These are phyloP conservation scores for Plantago coronopus DNA, from an alignment of 305 asterid genomes.

Conservation along the genomic window DNA sequence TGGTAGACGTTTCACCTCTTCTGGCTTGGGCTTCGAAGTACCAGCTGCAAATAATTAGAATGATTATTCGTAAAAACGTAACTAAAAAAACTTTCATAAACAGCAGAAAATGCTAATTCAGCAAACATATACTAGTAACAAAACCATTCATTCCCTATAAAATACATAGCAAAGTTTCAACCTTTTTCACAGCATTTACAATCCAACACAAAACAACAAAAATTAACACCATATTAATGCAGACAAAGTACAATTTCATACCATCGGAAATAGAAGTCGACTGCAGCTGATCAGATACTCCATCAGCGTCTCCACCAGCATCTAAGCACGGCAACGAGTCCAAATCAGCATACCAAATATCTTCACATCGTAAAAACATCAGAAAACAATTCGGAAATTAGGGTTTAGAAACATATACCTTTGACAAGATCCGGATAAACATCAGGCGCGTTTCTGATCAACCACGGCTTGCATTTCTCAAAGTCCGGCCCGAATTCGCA, in stretches of 20 bases:
- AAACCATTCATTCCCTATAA: no score
- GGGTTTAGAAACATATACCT: conserved; percentile 41
- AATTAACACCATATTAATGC: no score
- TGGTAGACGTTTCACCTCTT: conserved; percentile 79
- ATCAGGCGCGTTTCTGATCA: conserved; percentile 70
- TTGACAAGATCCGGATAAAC: conserved; percentile 77
- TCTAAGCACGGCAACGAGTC: conserved; percentile 33
- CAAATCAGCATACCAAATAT: not conserved
- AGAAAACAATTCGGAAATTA: not conserved
- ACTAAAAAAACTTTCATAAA: no score
- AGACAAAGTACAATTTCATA: not conserved
- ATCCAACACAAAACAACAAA: no score
- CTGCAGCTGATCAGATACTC: conserved; percentile 69
- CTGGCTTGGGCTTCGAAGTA: conserved; percentile 82
- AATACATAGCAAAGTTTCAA: no score
- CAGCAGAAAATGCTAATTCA: no score
- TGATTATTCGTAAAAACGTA: no score
- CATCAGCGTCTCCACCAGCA: conserved; percentile 60
- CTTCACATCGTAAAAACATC: not conserved
- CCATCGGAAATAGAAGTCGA: conserved; percentile 79
- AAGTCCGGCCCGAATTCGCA: conserved; percentile 94
- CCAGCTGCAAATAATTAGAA: conserved; percentile 45
- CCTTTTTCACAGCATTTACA: no score
- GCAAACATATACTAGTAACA: no score
- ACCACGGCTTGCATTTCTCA: conserved; percentile 96